A percentile compares a stretch with the other conserved stretches of the same genome.
Evolutionary conservation across 352 stramenopile species (phyloP).

Genomic region (Poterioochromonas sp.): DNA sequence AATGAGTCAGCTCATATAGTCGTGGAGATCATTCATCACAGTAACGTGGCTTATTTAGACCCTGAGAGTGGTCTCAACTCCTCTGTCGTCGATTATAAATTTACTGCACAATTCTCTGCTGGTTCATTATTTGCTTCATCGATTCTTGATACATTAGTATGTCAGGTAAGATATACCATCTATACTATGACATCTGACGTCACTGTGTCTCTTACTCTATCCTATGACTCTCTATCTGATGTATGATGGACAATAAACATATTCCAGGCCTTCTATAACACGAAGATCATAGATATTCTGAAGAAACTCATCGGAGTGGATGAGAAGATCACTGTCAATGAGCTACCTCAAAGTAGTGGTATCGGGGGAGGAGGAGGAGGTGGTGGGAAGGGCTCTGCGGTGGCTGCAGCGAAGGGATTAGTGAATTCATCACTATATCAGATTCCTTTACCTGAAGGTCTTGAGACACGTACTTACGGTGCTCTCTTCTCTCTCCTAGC

Average conservation of each 20-base stretch:
- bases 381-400: too few relatives aligned
- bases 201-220: too few relatives aligned
- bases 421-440: neutral
- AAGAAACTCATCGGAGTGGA: neutral
- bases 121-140: neutral
- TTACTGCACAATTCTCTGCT: neutral
- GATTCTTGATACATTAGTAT: neutral
- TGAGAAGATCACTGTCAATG: neutral
- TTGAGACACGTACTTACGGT: slow-evolving; percentile 10
- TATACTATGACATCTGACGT: neutral
- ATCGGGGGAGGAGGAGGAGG: too few relatives aligned
- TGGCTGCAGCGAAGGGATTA: neutral
- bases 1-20: slow-evolving; percentile 9
- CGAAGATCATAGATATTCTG: slow-evolving; percentile 12
- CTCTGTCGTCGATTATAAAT: neutral
- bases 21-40: slow-evolving; percentile 4
- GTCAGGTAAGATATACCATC: neutral
- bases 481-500: neutral
- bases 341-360: too few relatives aligned
- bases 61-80: neutral
- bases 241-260: neutral
- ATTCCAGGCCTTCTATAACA: slow-evolving; percentile 14
- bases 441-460: slow-evolving; percentile 12
- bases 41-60: slow-evolving; percentile 7
- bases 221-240: neutral